Evolutionary conservation across 2,329 filamentous ascomycete species (phyloP).

Genomic region (Beauveria asiatica): DNA sequence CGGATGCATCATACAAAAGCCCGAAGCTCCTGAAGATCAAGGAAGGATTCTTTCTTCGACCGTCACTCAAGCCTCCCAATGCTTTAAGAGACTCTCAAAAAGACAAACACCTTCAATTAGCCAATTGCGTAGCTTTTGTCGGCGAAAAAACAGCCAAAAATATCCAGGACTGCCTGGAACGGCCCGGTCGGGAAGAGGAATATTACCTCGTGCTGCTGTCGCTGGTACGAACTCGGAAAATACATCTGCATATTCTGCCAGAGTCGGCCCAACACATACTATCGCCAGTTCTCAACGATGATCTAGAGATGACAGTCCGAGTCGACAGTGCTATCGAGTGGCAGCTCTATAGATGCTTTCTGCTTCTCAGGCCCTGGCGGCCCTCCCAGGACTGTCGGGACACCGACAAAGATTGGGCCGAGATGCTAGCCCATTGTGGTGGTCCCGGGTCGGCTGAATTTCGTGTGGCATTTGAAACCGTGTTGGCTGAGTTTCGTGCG

Average conservation of each 20-base stretch:
- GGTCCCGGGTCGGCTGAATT: neutral
- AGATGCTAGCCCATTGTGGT: neutral
- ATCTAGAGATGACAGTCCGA: neutral
- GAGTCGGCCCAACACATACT: neutral
- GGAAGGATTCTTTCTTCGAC: neutral
- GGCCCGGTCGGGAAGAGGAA: neutral
- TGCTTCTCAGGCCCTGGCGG: neutral
- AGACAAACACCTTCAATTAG: neutral
- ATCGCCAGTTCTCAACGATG: neutral
- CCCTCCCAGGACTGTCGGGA: neutral
- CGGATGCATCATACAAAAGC: neutral
- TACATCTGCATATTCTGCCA: neutral
- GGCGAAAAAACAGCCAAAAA: neutral
- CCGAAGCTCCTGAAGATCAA: neutral
- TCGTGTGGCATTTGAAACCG: neutral
- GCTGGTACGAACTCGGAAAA: neutral
- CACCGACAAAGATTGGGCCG: neutral
- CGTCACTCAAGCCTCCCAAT: neutral
- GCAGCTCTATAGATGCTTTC: neutral
- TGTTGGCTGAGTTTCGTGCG: neutral
- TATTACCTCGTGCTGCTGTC: neutral
- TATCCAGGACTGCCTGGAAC: neutral
- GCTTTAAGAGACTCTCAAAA: neutral
- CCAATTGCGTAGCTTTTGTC: neutral
- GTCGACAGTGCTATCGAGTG: neutral